Evolutionary conservation across 2,329 filamentous ascomycete species (phyloP), one percentile per base, ranked within the genome.

Genomic region (Diaporthe helianthi): DNA sequence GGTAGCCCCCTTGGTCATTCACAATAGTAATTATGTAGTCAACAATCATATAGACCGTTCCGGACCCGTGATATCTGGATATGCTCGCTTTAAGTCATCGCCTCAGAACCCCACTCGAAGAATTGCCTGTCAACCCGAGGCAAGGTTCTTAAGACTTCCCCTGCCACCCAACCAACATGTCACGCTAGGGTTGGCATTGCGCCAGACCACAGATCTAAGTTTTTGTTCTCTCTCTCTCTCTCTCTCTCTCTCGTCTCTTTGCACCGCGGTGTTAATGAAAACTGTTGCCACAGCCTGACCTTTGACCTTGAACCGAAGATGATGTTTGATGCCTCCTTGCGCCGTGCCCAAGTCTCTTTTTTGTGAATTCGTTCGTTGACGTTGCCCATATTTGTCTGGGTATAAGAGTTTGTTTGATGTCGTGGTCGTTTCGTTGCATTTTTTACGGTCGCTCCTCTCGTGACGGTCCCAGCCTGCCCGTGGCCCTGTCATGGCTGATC

Each of bases 21-120:
- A 67, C 52, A 46, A 53, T 60, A 69, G 41, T 53, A 51, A 69
- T 69, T 69, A 67, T 69, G 52, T 55, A 67, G 65, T 29, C 63
- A 58, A 26, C 31, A 58, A 26, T 24, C 52, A 58, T 58, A 41
- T 51, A 41, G 65, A 55, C 52, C 58, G 29, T 58, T 38, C 36
- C 54, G n/a, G 22, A 58, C 44, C 52, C 19, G 12, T 67, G 52
- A 61, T 60, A 58, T 69, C 67, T 60, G 55, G 53, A 64, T 63
- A 64, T 68, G 68, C 65, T 68, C 53, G 68, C 63, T 65, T 53
- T 38, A 47, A 68, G n/a, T 64, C 58, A 54, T 54, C 67, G 26
- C 58, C 58, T 51, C 52, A 22, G 31, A 33, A 38, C 13, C n/a
- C 52, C 31, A 46, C 38, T 47, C 44, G n/a, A 49, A 63, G 13